These are phyloP conservation scores for Oldenlandia corymbosa DNA, from an alignment of 257 asterid species.

Conservation along the genomic window DNA sequence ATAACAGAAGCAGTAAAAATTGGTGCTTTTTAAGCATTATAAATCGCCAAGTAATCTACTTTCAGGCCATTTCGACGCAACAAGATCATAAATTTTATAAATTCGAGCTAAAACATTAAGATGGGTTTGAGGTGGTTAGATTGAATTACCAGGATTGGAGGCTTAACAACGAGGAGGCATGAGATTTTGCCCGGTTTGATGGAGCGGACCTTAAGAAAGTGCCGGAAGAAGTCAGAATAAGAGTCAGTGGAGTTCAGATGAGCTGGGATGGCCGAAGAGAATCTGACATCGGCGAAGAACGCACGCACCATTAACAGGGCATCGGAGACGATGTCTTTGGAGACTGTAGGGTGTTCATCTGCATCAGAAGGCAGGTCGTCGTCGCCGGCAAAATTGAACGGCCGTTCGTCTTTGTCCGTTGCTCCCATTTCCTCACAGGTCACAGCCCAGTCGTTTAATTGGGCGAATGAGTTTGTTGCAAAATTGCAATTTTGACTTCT, in stretches of 20 bases:
- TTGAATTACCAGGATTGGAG: constrained; percentile 49
- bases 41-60: background rate
- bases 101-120: background rate
- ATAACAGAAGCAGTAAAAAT: background rate
- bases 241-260: constrained; percentile 42
- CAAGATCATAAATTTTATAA: constrained; percentile 1
- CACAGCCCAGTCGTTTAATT: background rate
- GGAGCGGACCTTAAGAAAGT: constrained; percentile 45
- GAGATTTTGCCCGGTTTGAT: constrained; percentile 61
- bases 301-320: background rate
- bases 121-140: background rate
- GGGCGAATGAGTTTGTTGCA: background rate
- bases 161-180: constrained; percentile 52
- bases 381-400: background rate
- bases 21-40: background rate
- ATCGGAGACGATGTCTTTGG: constrained; percentile 12
- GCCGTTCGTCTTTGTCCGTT: background rate
- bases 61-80: background rate
- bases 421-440: background rate
- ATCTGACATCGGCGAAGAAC: constrained; percentile 7
- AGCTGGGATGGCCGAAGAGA: constrained; percentile 24
- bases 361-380: background rate
- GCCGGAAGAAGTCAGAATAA: constrained; percentile 50
- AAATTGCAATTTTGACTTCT: too few relatives aligned
- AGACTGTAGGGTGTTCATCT: constrained; percentile 4